Evolutionary conservation across 805 yeast species (phyloP), one percentile per base, ranked within the genome.

Genomic region (Myxozyma mucilagina): DNA sequence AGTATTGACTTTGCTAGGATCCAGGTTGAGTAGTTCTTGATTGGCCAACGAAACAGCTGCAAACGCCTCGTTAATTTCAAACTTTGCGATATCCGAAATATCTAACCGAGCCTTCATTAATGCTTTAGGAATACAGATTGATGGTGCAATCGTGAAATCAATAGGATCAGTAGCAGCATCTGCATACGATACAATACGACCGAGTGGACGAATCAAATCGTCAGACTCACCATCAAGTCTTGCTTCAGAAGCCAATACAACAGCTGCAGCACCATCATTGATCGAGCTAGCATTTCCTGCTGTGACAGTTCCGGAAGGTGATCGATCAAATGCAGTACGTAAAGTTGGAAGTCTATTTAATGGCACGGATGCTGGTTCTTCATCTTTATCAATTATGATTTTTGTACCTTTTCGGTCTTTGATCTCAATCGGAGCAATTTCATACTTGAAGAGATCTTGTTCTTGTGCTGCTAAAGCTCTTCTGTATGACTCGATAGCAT

Each of bases 261-360:
- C 80, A 49, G 97, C 97, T 59, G 97, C 96, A 73, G 91, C 97
- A 77, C 98, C 98, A 74, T 92, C 98, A 75, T 90, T 92, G 70
- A 92, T 80, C 71, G 93, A 89, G 39, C 96, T 90, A 35, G 97
- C 96, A 72, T 92, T 92, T 68, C 96, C 96, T 35, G 96, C 97
- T 44, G 97, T 92, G 60, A 92, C 96, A 35, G 97, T 89, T 73
- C 98, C 97, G 70, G 89, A 93, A 76, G 84, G 87, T 70, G 89
- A 92, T 76, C 83, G 86, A 74, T 88, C 88, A 83, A 92, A 92
- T 31, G 89, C 97, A 48, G 97, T 87, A 79, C 96, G 84, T 31
- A 97, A 94, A 56, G 84, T 63, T 73, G 81, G 84, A 68, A 92
- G 77, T 75, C 82, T 89, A 36, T 81, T 80, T 73, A 88, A 87